phyloP scores from a whole-genome alignment of 169 alveolate genomes.

The Plasmodium chabaudi region DNA sequence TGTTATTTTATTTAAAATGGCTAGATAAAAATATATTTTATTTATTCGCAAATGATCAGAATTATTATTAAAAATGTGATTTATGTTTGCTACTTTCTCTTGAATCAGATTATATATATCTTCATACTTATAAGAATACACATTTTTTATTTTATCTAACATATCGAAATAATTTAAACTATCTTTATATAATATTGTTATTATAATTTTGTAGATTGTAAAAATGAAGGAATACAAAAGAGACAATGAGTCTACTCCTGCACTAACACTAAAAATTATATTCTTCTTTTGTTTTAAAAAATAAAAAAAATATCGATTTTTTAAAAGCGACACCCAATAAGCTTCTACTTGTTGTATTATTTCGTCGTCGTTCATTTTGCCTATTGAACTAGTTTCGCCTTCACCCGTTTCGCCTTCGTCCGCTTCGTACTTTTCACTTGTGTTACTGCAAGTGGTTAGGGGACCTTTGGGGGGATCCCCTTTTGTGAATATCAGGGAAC shows the following conservation, averaged over 20 bases:
- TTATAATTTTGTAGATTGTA: conserved; percentile 41
- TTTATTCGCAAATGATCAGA: too few species aligned
- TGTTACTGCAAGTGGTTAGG: neutral
- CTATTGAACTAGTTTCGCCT: too few species aligned
- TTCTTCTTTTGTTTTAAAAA: conserved; percentile 56
- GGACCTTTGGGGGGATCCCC: neutral
- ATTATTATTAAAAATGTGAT: neutral
- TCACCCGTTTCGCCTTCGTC: too few species aligned
- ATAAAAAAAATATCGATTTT: conserved; percentile 12
- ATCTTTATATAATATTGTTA: conserved; percentile 8
- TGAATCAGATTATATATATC: conserved; percentile 9
- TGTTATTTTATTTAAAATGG: conserved; percentile 35
- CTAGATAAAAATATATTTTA: conserved; percentile 2
- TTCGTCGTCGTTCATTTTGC: neutral
- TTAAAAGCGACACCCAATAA: conserved; percentile 26
- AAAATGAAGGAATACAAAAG: conserved; percentile 51
- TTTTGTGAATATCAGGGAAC: too few species aligned
- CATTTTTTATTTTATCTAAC: conserved; percentile 5
- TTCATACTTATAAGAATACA: conserved; percentile 27
- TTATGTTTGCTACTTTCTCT: neutral
- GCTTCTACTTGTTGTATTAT: conserved; percentile 35
- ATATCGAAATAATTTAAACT: conserved; percentile 5
- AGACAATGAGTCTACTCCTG: conserved; percentile 67
- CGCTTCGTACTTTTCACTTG: too few species aligned
- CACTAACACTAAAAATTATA: conserved; percentile 55